Conservation (phyloP, 225 moss, liverwort and hornwort species). For the Thuidium tamariscinum region DNA sequence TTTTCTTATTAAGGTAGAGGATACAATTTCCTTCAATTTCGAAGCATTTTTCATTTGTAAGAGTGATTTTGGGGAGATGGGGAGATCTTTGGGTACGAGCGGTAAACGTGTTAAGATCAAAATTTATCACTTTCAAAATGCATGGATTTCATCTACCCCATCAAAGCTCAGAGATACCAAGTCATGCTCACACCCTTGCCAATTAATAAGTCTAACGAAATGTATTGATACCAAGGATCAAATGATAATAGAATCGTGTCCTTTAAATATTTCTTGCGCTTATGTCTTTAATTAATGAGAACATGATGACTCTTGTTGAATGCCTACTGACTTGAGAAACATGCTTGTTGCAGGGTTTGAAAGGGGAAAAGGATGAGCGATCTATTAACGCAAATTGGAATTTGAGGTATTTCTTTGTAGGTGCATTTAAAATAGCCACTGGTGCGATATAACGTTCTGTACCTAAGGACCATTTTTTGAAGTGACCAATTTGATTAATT, state of each 20-base stretch:
- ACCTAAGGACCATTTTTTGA: not conserved
- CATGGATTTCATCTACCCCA: not conserved
- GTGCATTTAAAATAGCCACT: not conserved
- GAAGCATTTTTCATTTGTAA: not conserved
- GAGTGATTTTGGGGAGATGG: not conserved
- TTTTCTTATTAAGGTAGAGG: not conserved
- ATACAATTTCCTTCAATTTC: not conserved
- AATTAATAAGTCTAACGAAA: not conserved
- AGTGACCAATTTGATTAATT: not conserved
- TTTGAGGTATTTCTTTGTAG: conserved; percentile 33
- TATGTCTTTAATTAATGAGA: not conserved
- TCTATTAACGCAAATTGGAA: conserved; percentile 59
- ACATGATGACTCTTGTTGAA: not conserved
- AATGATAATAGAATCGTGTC: not conserved
- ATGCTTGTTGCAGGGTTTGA: conserved; percentile 20
- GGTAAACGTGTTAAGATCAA: not conserved
- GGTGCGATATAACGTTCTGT: not conserved
- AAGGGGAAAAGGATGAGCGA: conserved; percentile 21
- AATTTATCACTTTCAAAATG: not conserved
- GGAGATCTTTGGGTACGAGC: too few species aligned
- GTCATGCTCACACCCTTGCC: not conserved
- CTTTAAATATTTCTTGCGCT: not conserved
- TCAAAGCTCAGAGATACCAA: not conserved
- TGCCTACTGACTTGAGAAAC: not conserved
- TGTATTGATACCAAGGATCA: not conserved